A percentile compares a stretch with the other conserved stretches of the same genome.
Conservation (phyloP, 805 yeast genomes). For the Myxozyma nipponensis region DNA sequence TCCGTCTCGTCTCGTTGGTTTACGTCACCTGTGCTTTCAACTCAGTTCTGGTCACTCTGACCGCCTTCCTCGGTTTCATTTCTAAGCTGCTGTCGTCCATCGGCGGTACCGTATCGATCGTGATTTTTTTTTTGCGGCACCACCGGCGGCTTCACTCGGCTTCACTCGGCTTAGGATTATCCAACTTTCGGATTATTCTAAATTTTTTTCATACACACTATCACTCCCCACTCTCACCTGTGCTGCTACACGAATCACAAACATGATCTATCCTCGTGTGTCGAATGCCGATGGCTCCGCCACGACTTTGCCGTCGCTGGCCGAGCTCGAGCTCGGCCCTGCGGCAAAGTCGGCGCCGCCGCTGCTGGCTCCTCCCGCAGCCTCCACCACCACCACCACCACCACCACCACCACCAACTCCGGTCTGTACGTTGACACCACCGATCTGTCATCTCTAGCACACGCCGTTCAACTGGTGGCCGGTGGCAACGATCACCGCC, state of each 20-base stretch:
- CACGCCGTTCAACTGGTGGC: neutral
- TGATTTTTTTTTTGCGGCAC: too few relatives aligned
- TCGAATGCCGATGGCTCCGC: too few relatives aligned
- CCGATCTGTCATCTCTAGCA: neutral
- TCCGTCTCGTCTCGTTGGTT: conserved; percentile 7
- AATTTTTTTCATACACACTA: too few relatives aligned
- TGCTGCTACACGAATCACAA: neutral
- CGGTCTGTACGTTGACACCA: too few relatives aligned
- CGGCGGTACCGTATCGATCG: too few relatives aligned
- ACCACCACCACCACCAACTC: too few relatives aligned
- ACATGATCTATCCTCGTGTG: neutral
- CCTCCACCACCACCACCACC: neutral
- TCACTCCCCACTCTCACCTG: too few relatives aligned
- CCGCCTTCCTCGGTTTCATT: conserved; percentile 1
- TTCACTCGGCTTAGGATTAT: too few relatives aligned
- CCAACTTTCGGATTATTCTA: too few relatives aligned
- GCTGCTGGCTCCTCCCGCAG: neutral
- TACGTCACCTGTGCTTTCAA: conserved; percentile 10
- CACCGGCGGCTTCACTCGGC: too few relatives aligned
- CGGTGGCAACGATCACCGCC: too few relatives aligned
- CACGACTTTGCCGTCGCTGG: neutral
- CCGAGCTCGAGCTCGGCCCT: neutral
- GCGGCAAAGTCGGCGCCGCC: neutral
- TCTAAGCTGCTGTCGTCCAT: neutral
- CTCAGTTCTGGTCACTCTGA: conserved; percentile 26